Percentiles rank a stretch among this genome's conserved stretches.
phyloP scores from a whole-genome alignment of 169 alveolate genomes.

The Eimeria acervulina region DNA sequence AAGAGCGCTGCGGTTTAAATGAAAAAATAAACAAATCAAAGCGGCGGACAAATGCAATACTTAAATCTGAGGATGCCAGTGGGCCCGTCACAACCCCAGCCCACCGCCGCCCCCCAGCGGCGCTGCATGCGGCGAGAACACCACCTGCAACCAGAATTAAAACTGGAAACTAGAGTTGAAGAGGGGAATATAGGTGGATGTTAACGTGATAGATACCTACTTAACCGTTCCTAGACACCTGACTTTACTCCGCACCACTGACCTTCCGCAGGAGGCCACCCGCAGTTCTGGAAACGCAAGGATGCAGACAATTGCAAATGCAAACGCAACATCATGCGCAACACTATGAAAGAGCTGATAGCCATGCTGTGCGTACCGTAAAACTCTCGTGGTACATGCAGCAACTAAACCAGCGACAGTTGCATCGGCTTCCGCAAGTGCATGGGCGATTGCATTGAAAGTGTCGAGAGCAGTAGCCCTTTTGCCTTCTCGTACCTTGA shows the following conservation, averaged over 20 bases:
- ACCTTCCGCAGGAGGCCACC: background rate
- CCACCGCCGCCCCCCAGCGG: slow-evolving; percentile 48
- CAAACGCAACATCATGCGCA: background rate
- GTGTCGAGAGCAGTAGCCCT: background rate
- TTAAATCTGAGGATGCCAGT: background rate
- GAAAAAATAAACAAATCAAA: slow-evolving; percentile 39
- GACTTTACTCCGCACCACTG: background rate
- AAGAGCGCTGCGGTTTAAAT: background rate
- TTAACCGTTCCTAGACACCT: background rate
- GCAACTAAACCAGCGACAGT: background rate
- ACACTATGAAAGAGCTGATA: background rate
- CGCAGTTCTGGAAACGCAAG: background rate
- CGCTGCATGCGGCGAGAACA: slow-evolving; percentile 23
- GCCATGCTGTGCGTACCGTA: background rate
- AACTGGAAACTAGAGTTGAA: background rate
- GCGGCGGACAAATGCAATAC: background rate
- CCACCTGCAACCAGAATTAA: background rate
- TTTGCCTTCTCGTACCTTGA: background rate
- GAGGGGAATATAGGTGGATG: background rate
- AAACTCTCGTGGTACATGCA: background rate
- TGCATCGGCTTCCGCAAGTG: background rate
- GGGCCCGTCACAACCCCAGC: slow-evolving; percentile 7
- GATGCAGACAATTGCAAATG: background rate
- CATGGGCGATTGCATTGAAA: no score
- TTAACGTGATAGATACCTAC: background rate